A percentile compares a stretch with the other conserved stretches of the same genome.
Evolutionary conservation across 2,329 filamentous ascomycete genomes (phyloP).

Genomic region (Cladorrhinum sp.): DNA sequence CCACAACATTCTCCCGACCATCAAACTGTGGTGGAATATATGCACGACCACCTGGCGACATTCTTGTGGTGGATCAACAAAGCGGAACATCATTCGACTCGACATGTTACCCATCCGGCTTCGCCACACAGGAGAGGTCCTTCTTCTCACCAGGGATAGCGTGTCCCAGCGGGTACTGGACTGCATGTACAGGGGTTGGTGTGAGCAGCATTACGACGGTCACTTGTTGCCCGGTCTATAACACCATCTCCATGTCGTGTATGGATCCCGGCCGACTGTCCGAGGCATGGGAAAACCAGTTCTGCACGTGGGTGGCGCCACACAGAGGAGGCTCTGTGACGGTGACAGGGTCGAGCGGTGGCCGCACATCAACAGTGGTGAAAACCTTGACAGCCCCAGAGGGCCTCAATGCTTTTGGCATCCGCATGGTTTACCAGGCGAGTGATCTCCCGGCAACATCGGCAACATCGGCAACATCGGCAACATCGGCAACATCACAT

Average conservation of each 20-base stretch:
- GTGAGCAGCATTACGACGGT: conserved; percentile 32
- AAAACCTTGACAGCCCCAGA: conserved; percentile 25
- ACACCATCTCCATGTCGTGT: conserved; percentile 30
- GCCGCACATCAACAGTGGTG: conserved; percentile 24
- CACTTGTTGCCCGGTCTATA: conserved; percentile 35
- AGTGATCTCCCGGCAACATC: conserved; percentile 25
- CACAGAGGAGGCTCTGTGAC: conserved; percentile 24
- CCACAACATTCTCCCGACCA: conserved; percentile 28
- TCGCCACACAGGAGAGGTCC: conserved; percentile 27
- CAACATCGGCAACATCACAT: not conserved
- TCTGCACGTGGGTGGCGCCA: conserved; percentile 36
- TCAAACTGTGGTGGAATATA: conserved; percentile 26
- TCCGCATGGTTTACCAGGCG: conserved; percentile 36
- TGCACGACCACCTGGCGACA: conserved; percentile 8
- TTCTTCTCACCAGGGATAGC: conserved; percentile 30
- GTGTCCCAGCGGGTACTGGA: conserved; percentile 25
- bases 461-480: too few relatives aligned
- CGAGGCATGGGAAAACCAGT: conserved; percentile 28
- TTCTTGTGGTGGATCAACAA: conserved; percentile 29
- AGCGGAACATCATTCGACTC: not conserved
- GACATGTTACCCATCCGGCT: conserved; percentile 32
- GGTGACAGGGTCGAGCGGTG: conserved; percentile 27
- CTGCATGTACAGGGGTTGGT: conserved; percentile 30
- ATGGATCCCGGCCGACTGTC: conserved; percentile 28
- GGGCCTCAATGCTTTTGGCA: conserved; percentile 35